Evolutionary conservation across 345 rosid genomes (phyloP), one percentile per base, ranked within the genome.

Genomic region (Eucalyptus cloeziana): DNA sequence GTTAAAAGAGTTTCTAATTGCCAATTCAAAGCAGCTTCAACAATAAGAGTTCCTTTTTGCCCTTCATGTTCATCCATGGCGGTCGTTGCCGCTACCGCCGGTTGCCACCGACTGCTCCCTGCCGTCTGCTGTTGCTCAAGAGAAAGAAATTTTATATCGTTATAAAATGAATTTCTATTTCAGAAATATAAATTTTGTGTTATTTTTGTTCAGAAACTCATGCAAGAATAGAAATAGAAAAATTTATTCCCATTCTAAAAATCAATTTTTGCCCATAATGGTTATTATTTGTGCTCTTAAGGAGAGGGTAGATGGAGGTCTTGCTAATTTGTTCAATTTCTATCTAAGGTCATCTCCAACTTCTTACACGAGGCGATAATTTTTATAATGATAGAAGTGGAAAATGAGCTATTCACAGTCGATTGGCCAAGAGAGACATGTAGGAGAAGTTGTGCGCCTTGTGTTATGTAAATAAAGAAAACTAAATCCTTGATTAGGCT

Each of bases 31-130:
- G 54, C 1, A 51, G 54, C 54, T 51, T 51, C 8, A 2, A 8
- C 8, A 17, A 51, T 1, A 0, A 0, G 22, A 51, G 22, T 51
- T 51, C 8, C 17, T 17, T 51, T 51, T 51, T 51, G 9, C 56
- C 22, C 17, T 51, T 51, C 56, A 51, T 51, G 56, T 51, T 51
- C 56, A 51, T 51, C 56, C 56, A 51, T 51, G 3, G 56, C 2
- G 1, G 4, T 7, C 2, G 1, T 0, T 7, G 4, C 8, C 3
- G 9, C 4, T 51, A 2, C 7, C 8, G 4, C 0, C 0, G 2
- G 54, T 51, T 51, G 54, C 54, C 4, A 51, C 19, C 1, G 0
- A 16, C 1, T 51, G 17, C 8, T 15, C 54, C 54, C 3, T 0
- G 3, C 2, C 7, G 2, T 51, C 2, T 17, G 8, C 1, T 16